These are phyloP conservation scores for Hirsutella rhossiliensis DNA, from an alignment of 2,329 filamentous ascomycete species.

Conservation along the genomic window DNA sequence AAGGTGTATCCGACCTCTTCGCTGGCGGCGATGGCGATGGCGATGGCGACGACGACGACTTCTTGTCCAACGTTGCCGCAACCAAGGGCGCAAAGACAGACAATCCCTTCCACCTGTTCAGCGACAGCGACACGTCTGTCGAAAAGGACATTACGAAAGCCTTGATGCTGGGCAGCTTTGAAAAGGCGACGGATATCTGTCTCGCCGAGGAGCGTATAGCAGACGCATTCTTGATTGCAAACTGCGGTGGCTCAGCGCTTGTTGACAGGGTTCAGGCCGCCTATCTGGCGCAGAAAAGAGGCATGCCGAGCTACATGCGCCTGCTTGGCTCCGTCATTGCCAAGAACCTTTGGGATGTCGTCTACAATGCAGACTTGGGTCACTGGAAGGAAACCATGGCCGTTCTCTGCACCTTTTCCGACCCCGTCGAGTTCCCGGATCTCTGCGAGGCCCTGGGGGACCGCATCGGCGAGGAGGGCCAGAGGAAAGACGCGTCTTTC, in stretches of 20 bases:
- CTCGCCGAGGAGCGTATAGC: slow-evolving; percentile 82
- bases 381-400: slow-evolving; percentile 98
- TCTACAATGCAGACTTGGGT: slow-evolving; percentile 84
- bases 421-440: slow-evolving; percentile 82
- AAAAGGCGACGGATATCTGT: slow-evolving; percentile 79
- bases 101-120: slow-evolving; percentile 84
- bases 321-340: slow-evolving; percentile 83
- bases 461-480: slow-evolving; percentile 65
- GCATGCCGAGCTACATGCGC: slow-evolving; percentile 82
- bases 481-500: slow-evolving; percentile 85
- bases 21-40: slow-evolving; percentile 51
- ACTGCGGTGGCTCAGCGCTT: slow-evolving; percentile 86
- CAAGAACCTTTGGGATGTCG: slow-evolving; percentile 96
- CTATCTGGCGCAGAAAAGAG: slow-evolving; percentile 74
- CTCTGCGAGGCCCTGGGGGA: slow-evolving; percentile 93
- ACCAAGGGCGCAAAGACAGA: slow-evolving; percentile 89
- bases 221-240: slow-evolving; percentile 95
- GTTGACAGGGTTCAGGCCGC: slow-evolving; percentile 88
- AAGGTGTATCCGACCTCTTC: slow-evolving; percentile 69
- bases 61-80: slow-evolving; percentile 72
- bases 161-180: slow-evolving; percentile 81
- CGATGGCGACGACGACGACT: slow-evolving; percentile 69
- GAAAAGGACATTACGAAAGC: slow-evolving; percentile 82
- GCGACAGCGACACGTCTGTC: slow-evolving; percentile 68
- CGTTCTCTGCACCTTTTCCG: slow-evolving; percentile 87